Evolutionary conservation across 257 asterid species (phyloP).

Genomic region (Linderniella brevidens): DNA sequence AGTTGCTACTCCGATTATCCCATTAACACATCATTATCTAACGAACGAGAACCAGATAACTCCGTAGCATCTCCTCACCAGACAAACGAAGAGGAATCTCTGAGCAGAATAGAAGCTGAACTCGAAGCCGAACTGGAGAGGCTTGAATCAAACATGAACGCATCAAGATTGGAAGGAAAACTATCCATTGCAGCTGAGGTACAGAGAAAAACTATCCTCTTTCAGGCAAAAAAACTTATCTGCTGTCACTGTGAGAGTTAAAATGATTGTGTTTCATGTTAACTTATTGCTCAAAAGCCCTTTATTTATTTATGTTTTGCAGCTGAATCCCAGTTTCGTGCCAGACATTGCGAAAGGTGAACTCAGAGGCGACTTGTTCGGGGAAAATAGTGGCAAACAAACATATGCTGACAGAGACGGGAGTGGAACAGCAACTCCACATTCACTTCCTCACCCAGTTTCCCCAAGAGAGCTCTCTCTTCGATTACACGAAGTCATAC

Average conservation of each 20-base stretch:
- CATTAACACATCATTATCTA: conserved; percentile 14
- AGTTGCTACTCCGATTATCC: conserved; percentile 12
- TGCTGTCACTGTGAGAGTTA: neutral
- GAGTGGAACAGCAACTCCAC: conserved; percentile 35
- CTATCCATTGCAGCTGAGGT: conserved; percentile 40
- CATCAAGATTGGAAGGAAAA: conserved; percentile 33
- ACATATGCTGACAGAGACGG: conserved; percentile 30
- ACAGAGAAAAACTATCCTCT: conserved; percentile 8
- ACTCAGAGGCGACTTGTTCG: conserved; percentile 28
- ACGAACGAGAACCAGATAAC: conserved; percentile 19
- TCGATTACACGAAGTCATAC: conserved; percentile 68
- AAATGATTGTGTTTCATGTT: neutral
- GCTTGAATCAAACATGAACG: conserved; percentile 49
- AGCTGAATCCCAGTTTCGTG: conserved; percentile 37
- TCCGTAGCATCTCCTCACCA: conserved; percentile 17
- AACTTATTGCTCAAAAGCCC: neutral
- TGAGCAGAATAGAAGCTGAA: conserved; percentile 81
- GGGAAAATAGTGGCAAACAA: conserved; percentile 12
- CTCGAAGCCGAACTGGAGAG: conserved; percentile 90
- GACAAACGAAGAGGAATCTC: conserved; percentile 28
- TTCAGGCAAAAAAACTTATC: neutral
- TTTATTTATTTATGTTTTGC: conserved; percentile 22
- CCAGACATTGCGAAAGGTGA: conserved; percentile 34
- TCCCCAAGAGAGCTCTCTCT: conserved; percentile 71
- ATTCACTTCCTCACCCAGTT: conserved; percentile 36